Percentiles rank a stretch among this genome's conserved stretches.
Evolutionary conservation across 495 filamentous ascomycete species (phyloP).

Genomic region (Staphylotrichum tortipilum): DNA sequence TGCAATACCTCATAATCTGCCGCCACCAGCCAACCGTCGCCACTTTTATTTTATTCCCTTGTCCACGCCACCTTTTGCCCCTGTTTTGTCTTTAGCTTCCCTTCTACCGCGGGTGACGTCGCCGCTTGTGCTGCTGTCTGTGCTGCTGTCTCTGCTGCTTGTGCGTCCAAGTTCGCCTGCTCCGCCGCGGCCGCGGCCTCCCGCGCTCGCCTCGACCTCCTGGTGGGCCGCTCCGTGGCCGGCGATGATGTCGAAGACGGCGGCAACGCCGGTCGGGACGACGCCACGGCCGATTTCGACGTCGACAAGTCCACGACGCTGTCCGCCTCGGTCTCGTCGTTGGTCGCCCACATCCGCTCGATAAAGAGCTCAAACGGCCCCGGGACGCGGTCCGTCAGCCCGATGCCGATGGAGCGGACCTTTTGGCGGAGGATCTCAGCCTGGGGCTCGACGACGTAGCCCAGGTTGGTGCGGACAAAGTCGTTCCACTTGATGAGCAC

Average conservation of each 20-base stretch:
- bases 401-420: conserved; percentile 76
- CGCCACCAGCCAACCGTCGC: too few relatives aligned
- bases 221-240: too few relatives aligned
- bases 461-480: conserved; percentile 91
- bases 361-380: conserved; percentile 80
- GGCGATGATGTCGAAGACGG: too few relatives aligned
- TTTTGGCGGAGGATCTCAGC: conserved; percentile 75
- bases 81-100: conserved; percentile 39
- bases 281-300: too few relatives aligned
- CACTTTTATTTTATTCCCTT: conserved; percentile 19
- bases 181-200: too few relatives aligned
- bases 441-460: conserved; percentile 84
- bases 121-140: too few relatives aligned
- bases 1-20: too few relatives aligned
- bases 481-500: conserved; percentile 79
- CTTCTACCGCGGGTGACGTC: conserved; percentile 11
- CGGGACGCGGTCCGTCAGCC: conserved; percentile 78
- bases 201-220: too few relatives aligned
- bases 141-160: too few relatives aligned
- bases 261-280: too few relatives aligned
- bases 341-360: conserved; percentile 77
- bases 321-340: conserved; percentile 40
- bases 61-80: conserved; percentile 39
- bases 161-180: too few relatives aligned
- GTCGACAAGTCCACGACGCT: conserved; percentile 7